Percentiles rank a stretch among this genome's conserved stretches.
Evolutionary conservation across 257 asterid species (phyloP).

Genomic region (Datura wrightii): DNA sequence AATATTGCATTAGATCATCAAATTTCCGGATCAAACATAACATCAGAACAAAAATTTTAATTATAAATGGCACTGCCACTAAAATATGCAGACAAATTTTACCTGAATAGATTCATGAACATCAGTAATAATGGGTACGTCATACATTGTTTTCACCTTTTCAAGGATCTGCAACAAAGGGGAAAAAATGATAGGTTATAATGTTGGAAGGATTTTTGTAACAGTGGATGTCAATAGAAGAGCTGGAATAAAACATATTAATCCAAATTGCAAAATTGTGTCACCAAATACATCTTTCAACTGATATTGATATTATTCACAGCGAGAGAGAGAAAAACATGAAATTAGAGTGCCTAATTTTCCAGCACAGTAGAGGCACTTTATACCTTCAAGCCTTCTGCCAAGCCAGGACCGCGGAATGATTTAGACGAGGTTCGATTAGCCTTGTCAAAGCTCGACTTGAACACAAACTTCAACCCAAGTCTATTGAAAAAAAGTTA

Average conservation of each 20-base stretch:
- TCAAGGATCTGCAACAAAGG: constrained; percentile 69
- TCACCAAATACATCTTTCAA: neutral
- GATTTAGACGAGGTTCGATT: constrained; percentile 88
- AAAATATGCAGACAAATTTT: neutral
- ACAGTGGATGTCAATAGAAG: neutral
- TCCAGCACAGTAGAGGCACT: neutral
- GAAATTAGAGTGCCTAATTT: neutral
- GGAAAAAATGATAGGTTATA: neutral
- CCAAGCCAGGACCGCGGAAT: constrained; percentile 88
- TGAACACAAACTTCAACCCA: constrained; percentile 72
- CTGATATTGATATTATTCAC: neutral
- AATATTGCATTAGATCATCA: constrained; percentile 5
- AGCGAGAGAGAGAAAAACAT: neutral
- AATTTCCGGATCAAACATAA: neutral
- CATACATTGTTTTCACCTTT: constrained; percentile 76
- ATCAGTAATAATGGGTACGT: constrained; percentile 77
- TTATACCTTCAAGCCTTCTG: constrained; percentile 74
- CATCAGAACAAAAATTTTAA: neutral
- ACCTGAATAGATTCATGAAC: constrained; percentile 86
- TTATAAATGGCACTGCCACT: neutral
- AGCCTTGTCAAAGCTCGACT: constrained; percentile 91
- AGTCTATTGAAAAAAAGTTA: constrained; percentile 43
- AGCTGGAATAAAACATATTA: neutral
- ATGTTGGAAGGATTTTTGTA: neutral
- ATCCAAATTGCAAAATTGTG: neutral